phyloP scores from a whole-genome alignment of 2,329 filamentous ascomycete species.

The Cladosporium sp. region DNA sequence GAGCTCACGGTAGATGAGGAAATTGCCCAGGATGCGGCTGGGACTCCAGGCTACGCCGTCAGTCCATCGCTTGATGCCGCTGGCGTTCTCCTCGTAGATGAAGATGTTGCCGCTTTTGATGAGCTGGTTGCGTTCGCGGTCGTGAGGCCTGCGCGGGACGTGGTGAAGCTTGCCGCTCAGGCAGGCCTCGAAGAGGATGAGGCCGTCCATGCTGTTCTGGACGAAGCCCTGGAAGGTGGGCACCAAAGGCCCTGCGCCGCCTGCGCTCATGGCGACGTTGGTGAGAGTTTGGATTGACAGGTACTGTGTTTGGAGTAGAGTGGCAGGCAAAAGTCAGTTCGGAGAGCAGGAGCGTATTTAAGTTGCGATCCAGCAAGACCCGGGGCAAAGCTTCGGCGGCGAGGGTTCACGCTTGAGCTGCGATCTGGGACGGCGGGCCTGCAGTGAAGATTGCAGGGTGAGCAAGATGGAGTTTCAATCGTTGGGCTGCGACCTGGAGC shows the following conservation, averaged over 20 bases:
- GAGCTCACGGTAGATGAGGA: slow-evolving; percentile 77
- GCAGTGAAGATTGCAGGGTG: not conserved
- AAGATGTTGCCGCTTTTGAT: slow-evolving; percentile 83
- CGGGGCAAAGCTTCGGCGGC: slow-evolving; percentile 6
- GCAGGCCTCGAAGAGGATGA: slow-evolving; percentile 74
- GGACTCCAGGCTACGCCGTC: slow-evolving; percentile 89
- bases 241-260: slow-evolving; percentile 33
- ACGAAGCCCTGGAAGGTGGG: slow-evolving; percentile 35
- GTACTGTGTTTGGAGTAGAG: not conserved
- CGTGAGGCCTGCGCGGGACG: slow-evolving; percentile 77
- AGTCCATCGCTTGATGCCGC: slow-evolving; percentile 90
- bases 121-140: slow-evolving; percentile 68
- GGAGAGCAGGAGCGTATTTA: slow-evolving; percentile 7
- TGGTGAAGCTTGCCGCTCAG: slow-evolving; percentile 64
- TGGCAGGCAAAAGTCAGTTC: slow-evolving; percentile 4
- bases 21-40: slow-evolving; percentile 77
- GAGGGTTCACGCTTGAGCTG: slow-evolving; percentile 14
- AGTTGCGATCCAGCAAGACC: slow-evolving; percentile 8
- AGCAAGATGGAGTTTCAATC: slow-evolving; percentile 2
- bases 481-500: slow-evolving; percentile 2
- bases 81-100: slow-evolving; percentile 85
- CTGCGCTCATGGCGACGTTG: slow-evolving; percentile 26
- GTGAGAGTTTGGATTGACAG: not conserved
- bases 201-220: slow-evolving; percentile 54
- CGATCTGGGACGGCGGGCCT: not conserved